Conservation (phyloP, 108 stramenopile species). For the Nitzschia inconspicua region DNA sequence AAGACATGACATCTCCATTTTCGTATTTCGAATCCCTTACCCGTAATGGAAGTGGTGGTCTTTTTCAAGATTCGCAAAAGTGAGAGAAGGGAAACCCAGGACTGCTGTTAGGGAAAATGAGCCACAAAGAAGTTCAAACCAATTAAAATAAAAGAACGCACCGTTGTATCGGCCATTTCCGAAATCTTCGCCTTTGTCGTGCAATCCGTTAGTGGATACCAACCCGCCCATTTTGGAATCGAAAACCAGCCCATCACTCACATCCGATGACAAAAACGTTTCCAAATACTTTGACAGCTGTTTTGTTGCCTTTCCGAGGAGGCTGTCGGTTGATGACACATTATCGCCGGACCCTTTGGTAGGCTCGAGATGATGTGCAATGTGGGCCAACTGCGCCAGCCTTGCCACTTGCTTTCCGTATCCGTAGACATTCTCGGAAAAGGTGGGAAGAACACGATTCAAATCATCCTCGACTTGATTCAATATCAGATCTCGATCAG, state of each 20-base stretch:
- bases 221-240: conserved; percentile 54
- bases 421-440: conserved; percentile 65
- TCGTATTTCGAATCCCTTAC: conserved; percentile 4
- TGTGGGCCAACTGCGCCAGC: conserved; percentile 75
- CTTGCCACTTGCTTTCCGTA: conserved; percentile 81
- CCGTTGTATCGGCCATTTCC: conserved; percentile 53
- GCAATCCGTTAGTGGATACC: conserved; percentile 40
- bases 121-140: too few species aligned
- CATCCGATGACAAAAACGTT: conserved; percentile 18
- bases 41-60: conserved; percentile 85
- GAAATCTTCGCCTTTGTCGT: conserved; percentile 36
- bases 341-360: conserved; percentile 1
- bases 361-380: conserved; percentile 37
- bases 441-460: conserved; percentile 49
- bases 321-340: background rate
- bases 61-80: conserved; percentile 2
- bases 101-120: too few species aligned
- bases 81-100: too few species aligned
- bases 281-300: conserved; percentile 25
- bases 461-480: conserved; percentile 62
- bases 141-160: conserved; percentile 3
- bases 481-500: conserved; percentile 42
- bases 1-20: background rate
- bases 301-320: conserved; percentile 3
- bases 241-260: conserved; percentile 37